phyloP scores from a whole-genome alignment of 2,329 filamentous ascomycete genomes.

The Dactylonectria estremocensis region DNA sequence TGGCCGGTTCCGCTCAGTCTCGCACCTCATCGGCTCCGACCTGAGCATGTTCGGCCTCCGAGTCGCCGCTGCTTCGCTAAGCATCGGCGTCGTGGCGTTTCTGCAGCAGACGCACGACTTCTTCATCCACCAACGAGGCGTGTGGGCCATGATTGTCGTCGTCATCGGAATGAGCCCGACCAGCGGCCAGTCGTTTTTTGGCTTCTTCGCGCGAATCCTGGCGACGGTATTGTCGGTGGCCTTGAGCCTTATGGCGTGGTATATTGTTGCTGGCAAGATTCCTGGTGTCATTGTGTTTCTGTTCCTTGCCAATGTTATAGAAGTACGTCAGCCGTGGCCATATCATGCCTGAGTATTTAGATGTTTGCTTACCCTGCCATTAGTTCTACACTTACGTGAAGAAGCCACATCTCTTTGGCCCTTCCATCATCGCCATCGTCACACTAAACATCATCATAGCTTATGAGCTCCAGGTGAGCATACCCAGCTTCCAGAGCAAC shows the following conservation, averaged over 20 bases:
- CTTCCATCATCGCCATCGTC: constrained; percentile 30
- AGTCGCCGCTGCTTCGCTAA: constrained; percentile 28
- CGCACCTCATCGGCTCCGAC: constrained; percentile 26
- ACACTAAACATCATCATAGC: constrained; percentile 33
- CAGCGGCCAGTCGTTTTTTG: constrained; percentile 30
- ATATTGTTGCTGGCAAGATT: constrained; percentile 28
- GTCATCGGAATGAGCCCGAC: constrained; percentile 34
- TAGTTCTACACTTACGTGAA: constrained; percentile 33
- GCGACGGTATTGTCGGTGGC: constrained; percentile 23
- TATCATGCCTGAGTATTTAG: background rate
- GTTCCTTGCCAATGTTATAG: constrained; percentile 26
- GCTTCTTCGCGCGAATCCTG: constrained; percentile 28
- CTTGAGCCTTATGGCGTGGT: constrained; percentile 25
- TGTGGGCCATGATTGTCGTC: constrained; percentile 34
- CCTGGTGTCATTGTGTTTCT: constrained; percentile 30
- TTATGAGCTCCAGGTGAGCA: constrained; percentile 33
- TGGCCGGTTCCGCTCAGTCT: constrained; percentile 16
- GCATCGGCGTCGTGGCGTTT: constrained; percentile 30
- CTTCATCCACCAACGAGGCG: constrained; percentile 28
- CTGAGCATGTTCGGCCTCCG: constrained; percentile 32
- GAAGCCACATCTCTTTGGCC: constrained; percentile 31
- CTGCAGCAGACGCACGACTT: constrained; percentile 27
- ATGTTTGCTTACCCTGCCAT: background rate
- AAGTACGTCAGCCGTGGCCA: constrained; percentile 8
- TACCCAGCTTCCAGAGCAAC: background rate